Evolutionary conservation across 148 eudicot species (phyloP), one percentile per base, ranked within the genome.

Genomic region (Linanthus parryae): DNA sequence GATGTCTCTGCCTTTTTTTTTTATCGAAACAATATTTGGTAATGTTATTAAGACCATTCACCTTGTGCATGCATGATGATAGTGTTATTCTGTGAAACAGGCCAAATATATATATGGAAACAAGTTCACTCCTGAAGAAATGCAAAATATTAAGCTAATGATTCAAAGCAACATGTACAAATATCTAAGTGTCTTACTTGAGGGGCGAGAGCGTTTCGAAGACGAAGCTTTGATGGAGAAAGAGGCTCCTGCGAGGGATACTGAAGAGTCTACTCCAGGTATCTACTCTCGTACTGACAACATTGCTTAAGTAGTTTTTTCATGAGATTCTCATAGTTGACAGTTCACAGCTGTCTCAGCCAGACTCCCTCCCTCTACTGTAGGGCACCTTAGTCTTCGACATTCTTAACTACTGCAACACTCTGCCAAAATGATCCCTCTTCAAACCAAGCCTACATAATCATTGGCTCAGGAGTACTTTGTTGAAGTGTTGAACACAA

Each of bases 111-210:
- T 71, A 30, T 71, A 65, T 52, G 40, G 63, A 40, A 52, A 65
- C 60, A 66, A 66, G 50, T 71, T 50, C 41, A 65, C 67, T n/a
- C 48, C 64, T 39, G 71, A 71, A 27, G 76, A 71, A 52, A 30
- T 65, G 23, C 67, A 65, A 37, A 46, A 61, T 33, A 51, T 71
- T n/a, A 71, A 71, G 67, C 53, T 49, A 23, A 61, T 44, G 54
- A 66, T 71, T 50, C 76, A 66, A 51, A 70, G 75, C 50, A 71
- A 71, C 71, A 56, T 57, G 35, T 71, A 61, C 66, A 65, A 33
- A 61, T 71, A 71, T 25, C 71, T 71, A 23, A 62, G 71, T 45
- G 11, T 65, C 22, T 52, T 71, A 20, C 71, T 71, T 8, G 76
- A 71, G 59, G 71, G 50, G 22, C 62, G 71, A 35, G 71, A 71